phyloP scores from a whole-genome alignment of 805 yeast species.

The Saccharomycopsis lassenensis region DNA sequence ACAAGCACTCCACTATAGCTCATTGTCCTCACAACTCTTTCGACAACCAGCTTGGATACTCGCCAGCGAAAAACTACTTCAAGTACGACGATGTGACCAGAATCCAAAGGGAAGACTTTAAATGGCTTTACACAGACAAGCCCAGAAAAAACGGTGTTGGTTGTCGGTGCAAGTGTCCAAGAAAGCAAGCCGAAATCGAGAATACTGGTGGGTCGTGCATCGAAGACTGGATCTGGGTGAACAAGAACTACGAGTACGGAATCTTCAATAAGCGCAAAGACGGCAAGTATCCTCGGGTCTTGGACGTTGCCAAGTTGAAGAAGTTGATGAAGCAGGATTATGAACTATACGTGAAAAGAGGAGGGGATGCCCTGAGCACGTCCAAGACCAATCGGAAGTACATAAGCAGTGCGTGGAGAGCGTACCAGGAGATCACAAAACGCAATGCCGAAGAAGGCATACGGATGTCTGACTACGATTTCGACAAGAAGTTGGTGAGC shows the following conservation, averaged over 20 bases:
- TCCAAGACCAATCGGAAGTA: no score
- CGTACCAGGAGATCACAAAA: slow-evolving; percentile 8
- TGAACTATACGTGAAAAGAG: slow-evolving; percentile 6
- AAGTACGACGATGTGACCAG: slow-evolving; percentile 23
- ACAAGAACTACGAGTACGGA: slow-evolving; percentile 21
- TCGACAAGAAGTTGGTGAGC: slow-evolving; percentile 12
- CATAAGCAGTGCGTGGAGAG: slow-evolving; percentile 11
- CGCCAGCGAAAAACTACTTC: slow-evolving; percentile 25
- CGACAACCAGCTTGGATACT: slow-evolving; percentile 37
- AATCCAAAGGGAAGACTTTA: slow-evolving; percentile 26
- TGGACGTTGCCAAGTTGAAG: slow-evolving; percentile 10
- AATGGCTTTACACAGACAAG: slow-evolving; percentile 25
- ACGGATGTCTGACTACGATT: slow-evolving; percentile 11
- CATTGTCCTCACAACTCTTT: slow-evolving; percentile 76
- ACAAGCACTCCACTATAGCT: slow-evolving; percentile 64
- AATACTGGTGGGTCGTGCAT: slow-evolving; percentile 43
- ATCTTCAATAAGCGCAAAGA: slow-evolving; percentile 11
- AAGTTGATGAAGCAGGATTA: slow-evolving; percentile 27
- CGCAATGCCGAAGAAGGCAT: slow-evolving; percentile 11
- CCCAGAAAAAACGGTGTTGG: slow-evolving; percentile 48
- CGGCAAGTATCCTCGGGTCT: slow-evolving; percentile 7
- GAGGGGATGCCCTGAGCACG: no score
- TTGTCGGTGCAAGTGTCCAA: slow-evolving; percentile 78
- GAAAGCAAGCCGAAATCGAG: slow-evolving; percentile 41
- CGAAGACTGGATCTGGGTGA: slow-evolving; percentile 34